A percentile compares a stretch with the other conserved stretches of the same genome.
These are phyloP conservation scores for Penicillium antarcticum DNA, from an alignment of 495 filamentous ascomycete species.

Conservation along the genomic window DNA sequence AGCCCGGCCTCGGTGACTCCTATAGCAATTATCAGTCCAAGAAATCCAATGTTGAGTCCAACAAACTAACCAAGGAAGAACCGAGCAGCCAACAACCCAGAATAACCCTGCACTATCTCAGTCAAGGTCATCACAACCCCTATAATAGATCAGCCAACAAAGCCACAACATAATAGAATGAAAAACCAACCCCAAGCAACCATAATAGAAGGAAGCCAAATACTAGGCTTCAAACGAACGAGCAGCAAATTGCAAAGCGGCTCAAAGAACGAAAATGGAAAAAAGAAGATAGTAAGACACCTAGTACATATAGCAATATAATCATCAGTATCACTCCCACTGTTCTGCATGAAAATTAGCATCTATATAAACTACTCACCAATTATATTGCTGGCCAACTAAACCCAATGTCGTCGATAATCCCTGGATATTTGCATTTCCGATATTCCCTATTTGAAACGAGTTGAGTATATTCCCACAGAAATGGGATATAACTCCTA, in stretches of 20 bases:
- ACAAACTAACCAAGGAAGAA: constrained; percentile 64
- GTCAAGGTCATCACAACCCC: constrained; percentile 55
- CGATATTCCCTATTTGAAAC: constrained; percentile 1
- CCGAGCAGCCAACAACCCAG: constrained; percentile 63
- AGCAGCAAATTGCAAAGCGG: constrained; percentile 63
- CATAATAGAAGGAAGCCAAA: constrained; percentile 49
- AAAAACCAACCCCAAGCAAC: constrained; percentile 43
- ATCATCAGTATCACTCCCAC: too few species aligned
- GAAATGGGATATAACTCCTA: too few species aligned
- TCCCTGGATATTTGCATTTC: constrained; percentile 13
- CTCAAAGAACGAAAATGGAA: constrained; percentile 62
- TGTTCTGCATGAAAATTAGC: too few species aligned
- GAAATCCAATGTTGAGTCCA: not conserved
- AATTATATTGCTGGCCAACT: constrained; percentile 11
- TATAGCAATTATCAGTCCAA: not conserved
- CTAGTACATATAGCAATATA: not conserved
- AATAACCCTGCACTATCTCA: constrained; percentile 67
- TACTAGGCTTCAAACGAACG: constrained; percentile 60
- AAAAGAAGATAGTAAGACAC: constrained; percentile 57
- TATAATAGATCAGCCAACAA: not conserved
- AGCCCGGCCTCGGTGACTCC: constrained; percentile 7
- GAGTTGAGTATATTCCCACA: not conserved
- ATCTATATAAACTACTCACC: not conserved
- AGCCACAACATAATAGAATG: too few species aligned
- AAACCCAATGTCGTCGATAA: not conserved